Evolutionary conservation across 805 yeast genomes (phyloP).

Genomic region (Candida adriatica): DNA sequence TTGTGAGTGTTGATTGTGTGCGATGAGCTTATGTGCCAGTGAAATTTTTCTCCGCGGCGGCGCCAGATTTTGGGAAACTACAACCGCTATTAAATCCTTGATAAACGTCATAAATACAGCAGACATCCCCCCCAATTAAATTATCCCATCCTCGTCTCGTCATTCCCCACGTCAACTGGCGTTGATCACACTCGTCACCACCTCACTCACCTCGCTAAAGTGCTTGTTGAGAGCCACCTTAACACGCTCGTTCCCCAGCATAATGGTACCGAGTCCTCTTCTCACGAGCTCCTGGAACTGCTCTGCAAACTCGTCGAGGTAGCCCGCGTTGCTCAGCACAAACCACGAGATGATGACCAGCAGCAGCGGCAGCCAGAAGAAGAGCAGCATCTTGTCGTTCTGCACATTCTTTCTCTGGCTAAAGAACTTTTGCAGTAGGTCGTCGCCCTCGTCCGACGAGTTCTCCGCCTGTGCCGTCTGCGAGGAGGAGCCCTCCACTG

Average conservation of each 20-base stretch:
- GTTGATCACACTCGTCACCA: conserved; percentile 27
- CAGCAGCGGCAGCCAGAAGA: conserved; percentile 87
- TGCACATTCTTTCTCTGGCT: conserved; percentile 38
- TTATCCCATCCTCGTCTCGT: background rate
- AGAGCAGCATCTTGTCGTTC: conserved; percentile 78
- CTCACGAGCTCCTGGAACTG: conserved; percentile 34
- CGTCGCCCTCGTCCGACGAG: conserved; percentile 23
- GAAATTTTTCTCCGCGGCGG: conserved; percentile 3
- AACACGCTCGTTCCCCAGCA: conserved; percentile 47
- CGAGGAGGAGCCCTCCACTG: conserved; percentile 5
- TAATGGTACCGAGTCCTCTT: conserved; percentile 37
- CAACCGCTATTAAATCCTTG: background rate
- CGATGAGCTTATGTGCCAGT: conserved; percentile 1
- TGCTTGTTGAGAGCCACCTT: conserved; percentile 34
- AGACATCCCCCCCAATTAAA: background rate
- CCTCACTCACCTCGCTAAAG: conserved; percentile 35
- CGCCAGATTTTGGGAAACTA: background rate
- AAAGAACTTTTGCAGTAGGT: conserved; percentile 31
- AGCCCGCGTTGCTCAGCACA: conserved; percentile 31
- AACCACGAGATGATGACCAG: conserved; percentile 45
- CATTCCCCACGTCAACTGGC: conserved; percentile 11
- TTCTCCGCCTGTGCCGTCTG: conserved; percentile 3
- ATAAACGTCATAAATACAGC: background rate
- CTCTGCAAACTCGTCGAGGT: conserved; percentile 27
- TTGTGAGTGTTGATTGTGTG: background rate